Evolutionary conservation across 106 monocot species (phyloP).

Genomic region (Agapanthus africanus): DNA sequence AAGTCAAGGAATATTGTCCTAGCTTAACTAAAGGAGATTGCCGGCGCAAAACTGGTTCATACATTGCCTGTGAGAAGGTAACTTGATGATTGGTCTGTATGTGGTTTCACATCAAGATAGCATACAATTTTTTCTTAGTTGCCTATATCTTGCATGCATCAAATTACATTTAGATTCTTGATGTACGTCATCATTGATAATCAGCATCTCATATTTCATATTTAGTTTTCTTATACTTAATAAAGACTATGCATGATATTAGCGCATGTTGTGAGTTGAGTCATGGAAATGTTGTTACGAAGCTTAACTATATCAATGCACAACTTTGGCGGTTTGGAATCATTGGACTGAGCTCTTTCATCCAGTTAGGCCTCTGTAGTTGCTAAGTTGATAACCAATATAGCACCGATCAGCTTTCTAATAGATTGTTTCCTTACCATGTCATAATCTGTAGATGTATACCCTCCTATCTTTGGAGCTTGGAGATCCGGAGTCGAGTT

Average conservation of each 20-base stretch:
- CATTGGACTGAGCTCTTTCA: not conserved
- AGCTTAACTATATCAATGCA: not conserved
- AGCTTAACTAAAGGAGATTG: slow-evolving; percentile 99
- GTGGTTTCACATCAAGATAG: not conserved
- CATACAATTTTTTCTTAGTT: not conserved
- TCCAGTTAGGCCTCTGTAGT: not conserved
- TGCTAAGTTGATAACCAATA: not conserved
- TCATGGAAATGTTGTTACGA: not conserved
- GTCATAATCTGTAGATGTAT: not conserved
- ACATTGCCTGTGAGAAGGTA: slow-evolving; percentile 91
- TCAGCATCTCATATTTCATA: not conserved
- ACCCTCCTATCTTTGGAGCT: not conserved
- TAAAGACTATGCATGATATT: not conserved
- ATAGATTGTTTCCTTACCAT: not conserved
- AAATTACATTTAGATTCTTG: not conserved
- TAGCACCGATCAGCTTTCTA: not conserved
- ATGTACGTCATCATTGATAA: not conserved
- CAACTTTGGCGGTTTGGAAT: too few species aligned
- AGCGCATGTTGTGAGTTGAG: not conserved
- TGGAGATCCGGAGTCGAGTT: not conserved
- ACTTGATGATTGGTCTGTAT: too few species aligned
- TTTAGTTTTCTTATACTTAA: not conserved
- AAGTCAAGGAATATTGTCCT: slow-evolving; percentile 90
- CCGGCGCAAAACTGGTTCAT: slow-evolving; percentile 79
- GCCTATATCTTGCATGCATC: not conserved